phyloP scores from a whole-genome alignment of 495 filamentous ascomycete species.

The Lophiotrema nucula region DNA sequence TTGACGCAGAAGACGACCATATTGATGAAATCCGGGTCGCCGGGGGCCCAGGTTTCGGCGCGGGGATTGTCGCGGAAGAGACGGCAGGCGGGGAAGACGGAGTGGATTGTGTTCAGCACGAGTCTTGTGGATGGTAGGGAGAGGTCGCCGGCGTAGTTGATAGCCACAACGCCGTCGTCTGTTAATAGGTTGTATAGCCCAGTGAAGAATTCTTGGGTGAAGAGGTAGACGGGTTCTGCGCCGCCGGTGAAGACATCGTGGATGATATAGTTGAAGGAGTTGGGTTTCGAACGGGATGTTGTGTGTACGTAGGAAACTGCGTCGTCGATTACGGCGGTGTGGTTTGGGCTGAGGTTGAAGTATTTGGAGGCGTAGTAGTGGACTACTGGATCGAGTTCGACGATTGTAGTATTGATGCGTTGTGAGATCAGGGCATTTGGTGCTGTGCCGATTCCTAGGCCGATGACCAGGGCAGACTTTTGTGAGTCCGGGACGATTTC shows the following conservation, averaged over 20 bases:
- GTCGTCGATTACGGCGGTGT: conserved; percentile 77
- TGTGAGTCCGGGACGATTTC: conserved; percentile 52
- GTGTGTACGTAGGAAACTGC: conserved; percentile 69
- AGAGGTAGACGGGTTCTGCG: conserved; percentile 82
- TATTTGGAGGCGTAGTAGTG: conserved; percentile 77
- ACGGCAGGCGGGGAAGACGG: conserved; percentile 75
- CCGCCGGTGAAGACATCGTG: conserved; percentile 99
- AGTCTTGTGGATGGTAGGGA: conserved; percentile 59
- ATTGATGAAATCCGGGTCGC: conserved; percentile 73
- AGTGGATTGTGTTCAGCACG: conserved; percentile 68
- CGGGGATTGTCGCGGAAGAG: conserved; percentile 77
- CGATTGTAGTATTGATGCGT: conserved; percentile 85
- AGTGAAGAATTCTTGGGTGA: conserved; percentile 78
- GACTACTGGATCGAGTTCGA: conserved; percentile 91
- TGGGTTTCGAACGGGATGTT: conserved; percentile 46
- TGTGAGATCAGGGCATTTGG: conserved; percentile 82
- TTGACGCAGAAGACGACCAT: conserved; percentile 80
- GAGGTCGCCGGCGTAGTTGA: conserved; percentile 97
- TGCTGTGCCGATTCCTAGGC: conserved; percentile 87
- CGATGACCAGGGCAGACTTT: conserved; percentile 82
- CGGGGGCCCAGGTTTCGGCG: conserved; percentile 35
- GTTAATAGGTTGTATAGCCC: conserved; percentile 68
- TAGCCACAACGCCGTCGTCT: conserved; percentile 79
- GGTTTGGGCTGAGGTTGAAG: conserved; percentile 75
- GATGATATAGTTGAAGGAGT: conserved; percentile 81